Evolutionary conservation across 257 asterid genomes (phyloP), one percentile per base, ranked within the genome.

Genomic region (Nicotiana obtusifolia): DNA sequence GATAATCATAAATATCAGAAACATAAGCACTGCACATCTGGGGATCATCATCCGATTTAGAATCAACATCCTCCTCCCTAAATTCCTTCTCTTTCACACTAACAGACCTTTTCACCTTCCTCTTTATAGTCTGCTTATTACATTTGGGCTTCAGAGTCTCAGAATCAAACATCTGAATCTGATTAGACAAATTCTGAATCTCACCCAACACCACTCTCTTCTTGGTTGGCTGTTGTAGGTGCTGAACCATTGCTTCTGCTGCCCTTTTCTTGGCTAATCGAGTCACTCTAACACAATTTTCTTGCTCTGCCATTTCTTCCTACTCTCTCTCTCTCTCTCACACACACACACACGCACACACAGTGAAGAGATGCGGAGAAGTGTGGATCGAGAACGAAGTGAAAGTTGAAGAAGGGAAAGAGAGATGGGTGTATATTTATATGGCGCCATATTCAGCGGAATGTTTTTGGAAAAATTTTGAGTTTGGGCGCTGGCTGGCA

Each of bases 11-110:
- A 20, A 84, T 77, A 49, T 84, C 82, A 26, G 80, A 56, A 65
- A 35, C 85, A 76, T 84, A 84, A 9, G 87, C 83, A 37, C 31
- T 20, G 15, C 87, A 84, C 87, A 81, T 84, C 76, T 84, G 87
- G 0, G 87, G 87, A 17, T 81, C 87, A 54, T 81, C 85, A 14
- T 83, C 86, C 53, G 76, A 66, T 10, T 81, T 30, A 41, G 24
- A 80, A 41, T 76, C 82, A 4, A 54, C 41, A 60, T 41, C 77
- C 1, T 41, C 49, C 49, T 41, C 49, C 49, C 49, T 41, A 20
- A 19, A 13, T 16, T 37, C 62, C 15, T 19, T 65, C 17, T 7
- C 73, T 15, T 24, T 11, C 5, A 52, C 82, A 52, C 11, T 44
- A 9, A 77, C 80, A 68, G 7, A 79, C 56, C 76, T 80, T 71